These are phyloP conservation scores for Capsicum chinense DNA, from an alignment of 257 asterid species.

Conservation along the genomic window DNA sequence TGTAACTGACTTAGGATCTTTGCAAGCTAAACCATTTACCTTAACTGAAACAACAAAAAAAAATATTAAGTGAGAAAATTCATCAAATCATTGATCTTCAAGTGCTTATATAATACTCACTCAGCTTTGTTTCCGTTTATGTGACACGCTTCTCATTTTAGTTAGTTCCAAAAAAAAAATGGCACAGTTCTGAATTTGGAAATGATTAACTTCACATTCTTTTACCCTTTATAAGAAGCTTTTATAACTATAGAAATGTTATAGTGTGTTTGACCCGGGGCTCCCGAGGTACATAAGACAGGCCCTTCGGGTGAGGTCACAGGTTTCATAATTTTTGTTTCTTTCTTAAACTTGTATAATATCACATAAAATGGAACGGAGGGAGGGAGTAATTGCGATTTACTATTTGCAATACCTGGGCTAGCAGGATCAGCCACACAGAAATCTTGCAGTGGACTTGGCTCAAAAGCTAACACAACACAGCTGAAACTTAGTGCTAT, in stretches of 20 bases:
- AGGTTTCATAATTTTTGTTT: not conserved
- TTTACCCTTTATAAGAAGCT: not conserved
- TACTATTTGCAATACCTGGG: slow-evolving; percentile 23
- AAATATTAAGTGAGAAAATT: not conserved
- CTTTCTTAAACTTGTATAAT: not conserved
- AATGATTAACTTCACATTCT: not conserved
- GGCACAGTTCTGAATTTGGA: not conserved
- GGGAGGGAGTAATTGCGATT: too few species aligned
- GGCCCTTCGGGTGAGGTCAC: too few species aligned
- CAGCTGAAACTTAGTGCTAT: slow-evolving; percentile 11
- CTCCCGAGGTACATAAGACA: too few species aligned
- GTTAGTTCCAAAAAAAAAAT: not conserved
- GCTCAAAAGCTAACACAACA: slow-evolving; percentile 34
- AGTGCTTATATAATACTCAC: not conserved
- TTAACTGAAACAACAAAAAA: slow-evolving; percentile 29
- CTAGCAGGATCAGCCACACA: slow-evolving; percentile 33
- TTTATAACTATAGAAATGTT: not conserved
- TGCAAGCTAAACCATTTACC: slow-evolving; percentile 40
- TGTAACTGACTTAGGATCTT: slow-evolving; percentile 24
- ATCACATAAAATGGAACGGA: too few species aligned
- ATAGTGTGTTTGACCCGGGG: too few species aligned
- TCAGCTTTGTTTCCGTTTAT: not conserved
- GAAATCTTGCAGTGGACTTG: slow-evolving; percentile 36
- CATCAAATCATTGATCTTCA: not conserved
- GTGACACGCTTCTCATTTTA: not conserved